A percentile compares a stretch with the other conserved stretches of the same genome.
These are phyloP conservation scores for Lachancea mirantina DNA, from an alignment of 805 yeast genomes.

Conservation along the genomic window DNA sequence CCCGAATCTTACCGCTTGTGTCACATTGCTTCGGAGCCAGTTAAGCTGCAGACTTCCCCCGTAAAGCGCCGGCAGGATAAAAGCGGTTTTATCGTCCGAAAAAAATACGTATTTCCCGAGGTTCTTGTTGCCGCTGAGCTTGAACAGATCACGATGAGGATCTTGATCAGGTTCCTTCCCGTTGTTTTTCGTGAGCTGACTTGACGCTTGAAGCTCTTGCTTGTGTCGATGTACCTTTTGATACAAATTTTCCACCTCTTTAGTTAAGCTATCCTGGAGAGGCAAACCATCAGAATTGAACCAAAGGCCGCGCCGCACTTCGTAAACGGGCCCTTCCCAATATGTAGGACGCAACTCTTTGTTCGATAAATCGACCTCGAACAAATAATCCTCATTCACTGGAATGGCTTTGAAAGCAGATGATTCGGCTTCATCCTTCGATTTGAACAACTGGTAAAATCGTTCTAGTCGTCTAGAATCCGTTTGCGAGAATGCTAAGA, in stretches of 20 bases:
- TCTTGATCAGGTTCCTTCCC: slow-evolving; percentile 9
- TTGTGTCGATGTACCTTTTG: slow-evolving; percentile 31
- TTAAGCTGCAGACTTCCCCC: slow-evolving; percentile 35
- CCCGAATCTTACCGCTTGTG: slow-evolving; percentile 36
- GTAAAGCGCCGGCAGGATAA: slow-evolving; percentile 38
- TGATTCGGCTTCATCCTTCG: slow-evolving; percentile 4
- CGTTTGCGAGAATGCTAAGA: slow-evolving; percentile 53
- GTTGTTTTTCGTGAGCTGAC: slow-evolving; percentile 3
- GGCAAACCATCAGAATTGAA: slow-evolving; percentile 55
- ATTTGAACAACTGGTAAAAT: slow-evolving; percentile 30
- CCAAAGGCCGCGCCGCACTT: slow-evolving; percentile 84
- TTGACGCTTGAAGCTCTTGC: slow-evolving; percentile 5
- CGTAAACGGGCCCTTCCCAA: slow-evolving; percentile 85
- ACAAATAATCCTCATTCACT: slow-evolving; percentile 77
- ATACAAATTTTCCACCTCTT: slow-evolving; percentile 54
- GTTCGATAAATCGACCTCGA: slow-evolving; percentile 55
- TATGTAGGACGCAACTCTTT: slow-evolving; percentile 60
- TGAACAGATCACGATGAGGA: slow-evolving; percentile 11
- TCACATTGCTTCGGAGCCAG: slow-evolving; percentile 30
- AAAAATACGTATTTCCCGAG: slow-evolving; percentile 17
- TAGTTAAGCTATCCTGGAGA: slow-evolving; percentile 41
- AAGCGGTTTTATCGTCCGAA: slow-evolving; percentile 39
- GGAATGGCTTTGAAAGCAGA: slow-evolving; percentile 31
- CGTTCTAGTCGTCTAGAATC: slow-evolving; percentile 62
- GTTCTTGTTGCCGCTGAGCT: slow-evolving; percentile 6